phyloP scores from a whole-genome alignment of 2,329 filamentous ascomycete genomes.

The Ascochyta rabiei region DNA sequence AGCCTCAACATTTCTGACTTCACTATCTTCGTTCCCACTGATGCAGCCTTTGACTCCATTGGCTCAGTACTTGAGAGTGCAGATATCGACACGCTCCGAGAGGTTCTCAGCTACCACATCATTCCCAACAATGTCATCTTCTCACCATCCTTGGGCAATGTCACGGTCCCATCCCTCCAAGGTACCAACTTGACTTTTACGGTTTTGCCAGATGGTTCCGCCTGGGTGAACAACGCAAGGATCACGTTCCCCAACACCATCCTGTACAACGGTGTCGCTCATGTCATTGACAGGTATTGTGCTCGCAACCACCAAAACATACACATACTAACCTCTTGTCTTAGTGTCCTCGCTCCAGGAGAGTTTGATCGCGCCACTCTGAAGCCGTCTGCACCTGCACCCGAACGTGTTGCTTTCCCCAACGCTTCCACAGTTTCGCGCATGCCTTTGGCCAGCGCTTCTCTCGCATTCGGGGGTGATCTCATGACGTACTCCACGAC shows the following conservation, averaged over 20 bases:
- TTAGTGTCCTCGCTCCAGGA: constrained; percentile 24
- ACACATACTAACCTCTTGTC: not conserved
- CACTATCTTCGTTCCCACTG: constrained; percentile 79
- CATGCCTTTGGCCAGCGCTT: constrained; percentile 25
- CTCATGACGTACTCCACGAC: constrained; percentile 33
- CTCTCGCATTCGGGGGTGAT: constrained; percentile 28
- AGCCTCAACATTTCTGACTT: constrained; percentile 60
- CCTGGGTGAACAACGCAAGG: constrained; percentile 33
- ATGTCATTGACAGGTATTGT: constrained; percentile 33
- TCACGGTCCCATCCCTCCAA: constrained; percentile 30
- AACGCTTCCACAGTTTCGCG: constrained; percentile 23
- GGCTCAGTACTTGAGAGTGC: constrained; percentile 30
- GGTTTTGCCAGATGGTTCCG: constrained; percentile 31
- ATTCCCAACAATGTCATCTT: constrained; percentile 37
- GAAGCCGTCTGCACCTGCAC: constrained; percentile 20
- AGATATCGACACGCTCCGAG: constrained; percentile 26
- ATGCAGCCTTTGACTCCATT: constrained; percentile 73
- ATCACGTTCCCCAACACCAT: constrained; percentile 34
- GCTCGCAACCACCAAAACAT: too few species aligned
- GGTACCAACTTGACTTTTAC: constrained; percentile 32
- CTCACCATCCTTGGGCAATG: constrained; percentile 32
- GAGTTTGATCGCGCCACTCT: constrained; percentile 28
- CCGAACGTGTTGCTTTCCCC: constrained; percentile 32
- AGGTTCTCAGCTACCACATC: constrained; percentile 35
- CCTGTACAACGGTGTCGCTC: constrained; percentile 34